Conservation (phyloP, 1,139 yeast species). For the Yamadazyma diddensiae region DNA sequence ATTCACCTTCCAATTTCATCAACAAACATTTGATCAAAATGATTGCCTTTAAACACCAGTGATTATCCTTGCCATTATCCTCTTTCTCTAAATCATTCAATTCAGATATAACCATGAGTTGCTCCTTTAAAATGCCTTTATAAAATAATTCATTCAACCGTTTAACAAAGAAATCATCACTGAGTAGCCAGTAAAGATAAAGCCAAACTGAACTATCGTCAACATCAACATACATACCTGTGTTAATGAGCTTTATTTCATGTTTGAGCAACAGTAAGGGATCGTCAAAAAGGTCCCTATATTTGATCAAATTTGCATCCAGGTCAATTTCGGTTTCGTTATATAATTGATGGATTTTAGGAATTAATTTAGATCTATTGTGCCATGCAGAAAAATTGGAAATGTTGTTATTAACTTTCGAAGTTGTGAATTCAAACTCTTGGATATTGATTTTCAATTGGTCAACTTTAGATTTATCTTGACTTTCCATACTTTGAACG, state of each 20-base stretch:
- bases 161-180: slow-evolving; percentile 48
- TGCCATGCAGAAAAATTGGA: slow-evolving; percentile 98
- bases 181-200: slow-evolving; percentile 78
- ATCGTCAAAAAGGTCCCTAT: slow-evolving; percentile 17
- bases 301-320: slow-evolving; percentile 13
- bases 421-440: slow-evolving; percentile 78
- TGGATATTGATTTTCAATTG: slow-evolving; percentile 23
- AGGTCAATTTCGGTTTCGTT: slow-evolving; percentile 18
- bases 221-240: slow-evolving; percentile 90
- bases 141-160: slow-evolving; percentile 16
- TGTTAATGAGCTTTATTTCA: slow-evolving; percentile 69
- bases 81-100: slow-evolving; percentile 59
- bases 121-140: slow-evolving; percentile 34
- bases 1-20: slow-evolving; percentile 8
- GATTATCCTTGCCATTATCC: slow-evolving; percentile 60
- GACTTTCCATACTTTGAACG: slow-evolving; percentile 39
- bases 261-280: slow-evolving; percentile 39
- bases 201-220: slow-evolving; percentile 94
- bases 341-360: slow-evolving; percentile 38
- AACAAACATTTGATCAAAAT: slow-evolving; percentile 41
- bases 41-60: slow-evolving; percentile 66
- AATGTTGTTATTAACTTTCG: slow-evolving; percentile 75
- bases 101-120: slow-evolving; percentile 42
- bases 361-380: slow-evolving; percentile 71
- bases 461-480: slow-evolving; percentile 4